Percentiles rank a stretch among this genome's conserved stretches.
These are phyloP conservation scores for Pseudocercospora pini-densiflorae DNA, from an alignment of 2,329 filamentous ascomycete genomes.

Conservation along the genomic window DNA sequence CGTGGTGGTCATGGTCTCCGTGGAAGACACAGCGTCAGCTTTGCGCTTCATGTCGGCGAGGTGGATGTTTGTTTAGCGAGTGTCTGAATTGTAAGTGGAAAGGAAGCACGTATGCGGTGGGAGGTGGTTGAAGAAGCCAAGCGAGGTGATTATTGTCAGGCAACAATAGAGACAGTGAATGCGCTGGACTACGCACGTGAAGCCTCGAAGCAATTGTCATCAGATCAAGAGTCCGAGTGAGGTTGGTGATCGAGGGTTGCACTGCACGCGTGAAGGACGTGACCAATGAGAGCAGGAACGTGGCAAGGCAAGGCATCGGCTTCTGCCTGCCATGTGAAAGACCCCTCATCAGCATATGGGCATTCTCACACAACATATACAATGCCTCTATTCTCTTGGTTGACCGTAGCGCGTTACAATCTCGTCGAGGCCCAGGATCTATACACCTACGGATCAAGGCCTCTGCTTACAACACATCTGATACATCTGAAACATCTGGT, in stretches of 20 bases:
- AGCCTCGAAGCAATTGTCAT: neutral
- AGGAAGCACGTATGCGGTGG: neutral
- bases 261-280: neutral
- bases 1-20: neutral
- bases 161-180: neutral
- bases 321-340: conserved; percentile 2
- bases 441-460: neutral
- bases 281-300: conserved; percentile 4
- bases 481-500: neutral
- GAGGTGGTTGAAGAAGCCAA: neutral
- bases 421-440: neutral
- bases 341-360: neutral
- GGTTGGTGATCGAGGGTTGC: neutral
- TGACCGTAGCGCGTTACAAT: conserved; percentile 7
- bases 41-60: neutral
- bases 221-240: neutral
- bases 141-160: neutral
- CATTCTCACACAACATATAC: neutral
- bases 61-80: neutral
- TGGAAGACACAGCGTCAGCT: neutral
- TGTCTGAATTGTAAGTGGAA: neutral
- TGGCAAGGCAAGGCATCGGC: conserved; percentile 2
- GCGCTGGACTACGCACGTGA: neutral
- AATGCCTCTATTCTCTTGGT: neutral
- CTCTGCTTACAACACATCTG: neutral